Evolutionary conservation across 192 early-diverging fungal species (phyloP).

Genomic region (Phycomyces blakesleeanus): DNA sequence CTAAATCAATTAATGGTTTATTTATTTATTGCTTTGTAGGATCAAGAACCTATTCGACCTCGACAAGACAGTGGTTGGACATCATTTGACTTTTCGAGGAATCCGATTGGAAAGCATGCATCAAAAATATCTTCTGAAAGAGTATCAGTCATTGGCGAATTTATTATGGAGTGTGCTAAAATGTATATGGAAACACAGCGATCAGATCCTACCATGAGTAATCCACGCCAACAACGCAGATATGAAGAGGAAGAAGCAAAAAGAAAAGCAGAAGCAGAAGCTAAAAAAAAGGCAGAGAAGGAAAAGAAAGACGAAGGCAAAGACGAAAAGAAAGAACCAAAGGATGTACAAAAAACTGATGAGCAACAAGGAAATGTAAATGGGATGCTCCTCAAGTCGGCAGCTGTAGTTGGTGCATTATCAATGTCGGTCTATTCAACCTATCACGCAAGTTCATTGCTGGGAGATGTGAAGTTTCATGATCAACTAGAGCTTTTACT

Average conservation of each 20-base stretch:
- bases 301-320: conserved; percentile 14
- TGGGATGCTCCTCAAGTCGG: conserved; percentile 19
- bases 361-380: conserved; percentile 15
- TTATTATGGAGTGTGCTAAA: background rate
- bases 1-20: too few species aligned
- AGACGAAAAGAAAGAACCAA: conserved; percentile 2
- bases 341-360: conserved; percentile 3
- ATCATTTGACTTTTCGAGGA: conserved; percentile 5
- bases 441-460: conserved; percentile 38
- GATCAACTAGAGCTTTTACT: conserved; percentile 44
- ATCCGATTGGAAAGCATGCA: background rate
- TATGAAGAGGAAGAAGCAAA: conserved; percentile 20
- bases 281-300: conserved; percentile 5
- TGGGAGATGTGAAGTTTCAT: conserved; percentile 45
- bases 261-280: conserved; percentile 10
- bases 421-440: conserved; percentile 44
- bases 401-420: conserved; percentile 36
- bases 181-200: conserved; percentile 7
- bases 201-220: background rate
- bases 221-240: too few species aligned
- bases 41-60: conserved; percentile 38
- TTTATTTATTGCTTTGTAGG: too few species aligned
- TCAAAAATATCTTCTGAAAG: conserved; percentile 2
- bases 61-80: conserved; percentile 8
- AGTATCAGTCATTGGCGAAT: conserved; percentile 13